Conservation (phyloP, 768 basidiomycete genomes). For the Mycena chlorophos region DNA sequence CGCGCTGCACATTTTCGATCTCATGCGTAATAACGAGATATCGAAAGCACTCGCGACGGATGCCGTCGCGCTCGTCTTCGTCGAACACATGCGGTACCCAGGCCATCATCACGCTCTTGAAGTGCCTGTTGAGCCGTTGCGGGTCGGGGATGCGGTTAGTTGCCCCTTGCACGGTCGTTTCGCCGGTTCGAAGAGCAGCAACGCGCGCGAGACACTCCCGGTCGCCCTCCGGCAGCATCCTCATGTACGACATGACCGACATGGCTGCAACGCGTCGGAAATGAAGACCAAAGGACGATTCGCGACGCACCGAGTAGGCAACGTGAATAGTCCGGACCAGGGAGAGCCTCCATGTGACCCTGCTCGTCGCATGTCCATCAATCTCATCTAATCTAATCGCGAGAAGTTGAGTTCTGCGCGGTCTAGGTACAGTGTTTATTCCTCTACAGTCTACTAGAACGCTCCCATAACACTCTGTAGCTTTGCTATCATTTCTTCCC, state of each 20-base stretch:
- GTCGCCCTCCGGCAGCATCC: background rate
- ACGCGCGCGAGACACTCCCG: background rate
- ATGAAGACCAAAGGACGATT: no score
- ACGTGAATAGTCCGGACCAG: no score
- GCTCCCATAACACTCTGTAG: slow-evolving; percentile 72
- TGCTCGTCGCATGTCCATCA: no score
- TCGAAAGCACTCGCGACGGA: slow-evolving; percentile 16
- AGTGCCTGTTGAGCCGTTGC: background rate
- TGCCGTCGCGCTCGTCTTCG: slow-evolving; percentile 7
- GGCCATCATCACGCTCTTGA: slow-evolving; percentile 29
- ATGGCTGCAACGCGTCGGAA: no score
- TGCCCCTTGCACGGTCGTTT: background rate
- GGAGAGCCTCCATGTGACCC: no score
- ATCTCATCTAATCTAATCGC: no score
- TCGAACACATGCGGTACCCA: slow-evolving; percentile 23
- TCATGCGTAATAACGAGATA: slow-evolving; percentile 19
- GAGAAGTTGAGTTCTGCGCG: slow-evolving; percentile 14
- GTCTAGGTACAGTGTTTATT: slow-evolving; percentile 17
- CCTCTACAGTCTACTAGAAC: slow-evolving; percentile 41
- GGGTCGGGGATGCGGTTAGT: background rate
- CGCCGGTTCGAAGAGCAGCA: background rate
- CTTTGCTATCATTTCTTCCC: slow-evolving; percentile 94
- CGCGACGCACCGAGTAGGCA: no score
- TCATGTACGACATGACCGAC: no score
- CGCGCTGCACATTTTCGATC: slow-evolving; percentile 21